Percentiles rank a stretch among this genome's conserved stretches.
Evolutionary conservation across 805 yeast genomes (phyloP).

Genomic region (Vanderwaltozyma verrucispora): DNA sequence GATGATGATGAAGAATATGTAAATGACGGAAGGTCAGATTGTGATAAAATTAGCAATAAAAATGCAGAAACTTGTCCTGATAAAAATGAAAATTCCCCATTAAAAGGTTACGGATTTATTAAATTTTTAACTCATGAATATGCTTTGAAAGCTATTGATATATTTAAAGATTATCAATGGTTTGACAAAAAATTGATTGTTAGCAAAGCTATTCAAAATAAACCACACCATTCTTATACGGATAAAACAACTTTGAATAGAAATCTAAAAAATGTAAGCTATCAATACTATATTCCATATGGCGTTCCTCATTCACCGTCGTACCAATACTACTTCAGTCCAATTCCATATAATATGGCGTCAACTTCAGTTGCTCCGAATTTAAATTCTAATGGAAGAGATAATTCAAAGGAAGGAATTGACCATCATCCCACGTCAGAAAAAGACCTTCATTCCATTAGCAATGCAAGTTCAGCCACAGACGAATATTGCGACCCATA

Average conservation of each 20-base stretch:
- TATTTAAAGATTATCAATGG: constrained; percentile 37
- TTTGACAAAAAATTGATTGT: constrained; percentile 18
- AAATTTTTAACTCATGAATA: constrained; percentile 39
- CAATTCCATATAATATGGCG: too few species aligned
- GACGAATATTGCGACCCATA: too few species aligned
- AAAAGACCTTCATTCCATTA: too few species aligned
- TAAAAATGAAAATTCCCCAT: constrained; percentile 9
- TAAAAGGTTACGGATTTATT: constrained; percentile 44
- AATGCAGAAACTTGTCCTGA: constrained; percentile 5
- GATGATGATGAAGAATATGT: neutral
- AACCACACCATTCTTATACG: constrained; percentile 3
- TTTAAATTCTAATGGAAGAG: too few species aligned
- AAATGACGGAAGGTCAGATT: neutral
- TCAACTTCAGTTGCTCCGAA: neutral
- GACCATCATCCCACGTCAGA: too few species aligned
- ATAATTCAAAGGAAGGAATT: too few species aligned
- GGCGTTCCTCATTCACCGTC: neutral
- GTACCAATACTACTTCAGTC: neutral
- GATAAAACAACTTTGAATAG: neutral
- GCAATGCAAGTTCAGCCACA: too few species aligned
- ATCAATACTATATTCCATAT: neutral
- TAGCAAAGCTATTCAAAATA: constrained; percentile 33
- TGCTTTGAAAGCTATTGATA: constrained; percentile 39
- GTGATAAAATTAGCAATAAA: neutral
- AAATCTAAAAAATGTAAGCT: neutral